phyloP scores from a whole-genome alignment of 2,329 filamentous ascomycete genomes.

The Xylariaceae sp. region DNA sequence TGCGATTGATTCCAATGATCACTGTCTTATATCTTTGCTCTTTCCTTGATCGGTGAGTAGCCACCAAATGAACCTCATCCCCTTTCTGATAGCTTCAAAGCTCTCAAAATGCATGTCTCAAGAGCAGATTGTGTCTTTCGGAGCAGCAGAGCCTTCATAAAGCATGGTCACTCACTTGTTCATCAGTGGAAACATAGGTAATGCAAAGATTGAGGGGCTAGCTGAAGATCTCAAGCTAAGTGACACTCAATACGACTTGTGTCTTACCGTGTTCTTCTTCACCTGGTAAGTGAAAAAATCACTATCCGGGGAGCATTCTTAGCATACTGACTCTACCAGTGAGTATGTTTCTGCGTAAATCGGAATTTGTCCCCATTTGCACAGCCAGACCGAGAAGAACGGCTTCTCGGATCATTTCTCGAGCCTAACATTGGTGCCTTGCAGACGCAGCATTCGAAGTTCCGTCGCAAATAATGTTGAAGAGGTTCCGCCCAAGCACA shows the following conservation, averaged over 20 bases:
- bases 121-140: too few species aligned
- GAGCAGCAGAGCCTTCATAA: too few species aligned
- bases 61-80: too few species aligned
- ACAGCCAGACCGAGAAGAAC: too few species aligned
- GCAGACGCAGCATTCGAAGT: conserved; percentile 65
- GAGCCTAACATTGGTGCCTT: not conserved
- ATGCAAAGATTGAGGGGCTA: conserved; percentile 61
- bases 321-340: too few species aligned
- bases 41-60: conserved; percentile 66
- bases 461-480: conserved; percentile 73
- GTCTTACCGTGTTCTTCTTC: conserved; percentile 72
- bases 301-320: too few species aligned
- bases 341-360: too few species aligned
- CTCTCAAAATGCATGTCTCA: too few species aligned
- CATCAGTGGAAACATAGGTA: conserved; percentile 61
- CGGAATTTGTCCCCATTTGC: too few species aligned
- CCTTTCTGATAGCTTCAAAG: too few species aligned
- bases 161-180: too few species aligned
- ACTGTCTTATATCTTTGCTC: conserved; percentile 64
- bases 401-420: not conserved
- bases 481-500: conserved; percentile 65
- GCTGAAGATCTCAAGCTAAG: conserved; percentile 54
- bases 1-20: conserved; percentile 58
- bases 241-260: conserved; percentile 65
- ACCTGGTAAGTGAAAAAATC: conserved; percentile 47